Percentiles rank a stretch among this genome's conserved stretches.
Evolutionary conservation across 805 yeast genomes (phyloP).

Genomic region (Saturnispora mendoncae): DNA sequence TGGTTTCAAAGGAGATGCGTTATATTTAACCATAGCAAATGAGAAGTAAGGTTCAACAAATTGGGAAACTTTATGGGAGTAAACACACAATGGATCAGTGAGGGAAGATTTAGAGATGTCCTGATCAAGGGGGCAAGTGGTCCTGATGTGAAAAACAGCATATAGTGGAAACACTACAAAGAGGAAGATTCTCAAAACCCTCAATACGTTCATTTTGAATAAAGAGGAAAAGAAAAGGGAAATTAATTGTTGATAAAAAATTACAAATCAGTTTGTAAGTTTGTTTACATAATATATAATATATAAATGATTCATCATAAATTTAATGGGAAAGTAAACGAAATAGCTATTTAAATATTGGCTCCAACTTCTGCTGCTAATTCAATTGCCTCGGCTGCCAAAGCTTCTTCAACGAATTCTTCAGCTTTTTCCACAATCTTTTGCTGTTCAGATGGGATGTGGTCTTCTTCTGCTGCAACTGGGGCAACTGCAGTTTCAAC

Average conservation of each 20-base stretch:
- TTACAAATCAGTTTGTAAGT: background rate
- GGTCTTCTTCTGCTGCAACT: background rate
- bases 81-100: slow-evolving; percentile 8
- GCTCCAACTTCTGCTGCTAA: slow-evolving; percentile 11
- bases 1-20: slow-evolving; percentile 6
- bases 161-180: background rate
- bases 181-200: background rate
- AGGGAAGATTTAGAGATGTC: background rate
- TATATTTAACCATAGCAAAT: background rate
- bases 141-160: slow-evolving; percentile 3
- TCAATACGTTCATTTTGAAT: background rate
- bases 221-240: background rate
- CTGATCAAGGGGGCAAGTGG: slow-evolving; percentile 1
- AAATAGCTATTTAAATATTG: too few relatives aligned
- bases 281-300: background rate
- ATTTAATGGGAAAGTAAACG: too few relatives aligned
- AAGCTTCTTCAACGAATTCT: slow-evolving; percentile 5
- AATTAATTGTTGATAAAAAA: background rate
- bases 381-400: slow-evolving; percentile 8
- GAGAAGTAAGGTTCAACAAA: slow-evolving; percentile 4
- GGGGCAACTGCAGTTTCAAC: slow-evolving; percentile 5
- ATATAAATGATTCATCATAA: too few relatives aligned
- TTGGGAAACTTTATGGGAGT: slow-evolving; percentile 3
- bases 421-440: slow-evolving; percentile 11
- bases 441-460: slow-evolving; percentile 2